A percentile compares a stretch with the other conserved stretches of the same genome.
phyloP scores from a whole-genome alignment of 2,329 filamentous ascomycete species.

The Sarocladiaceae sp. region DNA sequence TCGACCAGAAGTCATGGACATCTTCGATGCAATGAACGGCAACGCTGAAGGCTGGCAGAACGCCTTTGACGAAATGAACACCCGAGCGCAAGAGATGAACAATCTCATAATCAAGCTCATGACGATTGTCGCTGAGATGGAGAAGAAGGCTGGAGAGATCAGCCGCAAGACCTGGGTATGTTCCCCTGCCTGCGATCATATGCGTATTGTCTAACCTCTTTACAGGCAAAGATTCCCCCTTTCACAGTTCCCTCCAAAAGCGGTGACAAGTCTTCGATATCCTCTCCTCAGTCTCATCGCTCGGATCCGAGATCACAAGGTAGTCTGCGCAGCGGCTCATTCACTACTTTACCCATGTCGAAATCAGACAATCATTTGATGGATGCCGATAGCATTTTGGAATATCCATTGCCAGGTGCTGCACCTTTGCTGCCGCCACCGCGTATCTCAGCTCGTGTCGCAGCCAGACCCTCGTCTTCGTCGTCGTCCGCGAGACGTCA shows the following conservation, averaged over 20 bases:
- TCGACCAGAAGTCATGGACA: conserved; percentile 60
- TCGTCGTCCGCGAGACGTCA: not conserved
- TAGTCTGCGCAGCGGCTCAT: conserved; percentile 17
- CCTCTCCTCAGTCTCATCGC: conserved; percentile 8
- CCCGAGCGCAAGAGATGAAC: conserved; percentile 66
- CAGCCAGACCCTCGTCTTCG: not conserved
- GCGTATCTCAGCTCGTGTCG: not conserved
- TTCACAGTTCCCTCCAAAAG: conserved; percentile 9
- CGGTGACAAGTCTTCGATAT: conserved; percentile 7
- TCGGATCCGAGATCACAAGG: conserved; percentile 11
- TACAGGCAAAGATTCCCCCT: conserved; percentile 12
- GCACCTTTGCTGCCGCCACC: conserved; percentile 14
- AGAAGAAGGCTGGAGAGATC: conserved; percentile 76
- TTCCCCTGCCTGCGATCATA: conserved; percentile 8
- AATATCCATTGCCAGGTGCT: conserved; percentile 20
- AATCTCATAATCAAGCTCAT: conserved; percentile 67
- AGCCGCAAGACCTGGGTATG: conserved; percentile 73
- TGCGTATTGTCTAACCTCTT: not conserved
- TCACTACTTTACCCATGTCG: conserved; percentile 6
- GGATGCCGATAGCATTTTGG: conserved; percentile 15
- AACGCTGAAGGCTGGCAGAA: conserved; percentile 89
- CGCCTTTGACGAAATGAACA: conserved; percentile 72
- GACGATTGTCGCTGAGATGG: conserved; percentile 79
- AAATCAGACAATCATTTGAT: conserved; percentile 11
- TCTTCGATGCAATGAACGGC: conserved; percentile 85